These are phyloP conservation scores for Aspergillus conjunctus DNA, from an alignment of 495 filamentous ascomycete genomes.

Conservation along the genomic window DNA sequence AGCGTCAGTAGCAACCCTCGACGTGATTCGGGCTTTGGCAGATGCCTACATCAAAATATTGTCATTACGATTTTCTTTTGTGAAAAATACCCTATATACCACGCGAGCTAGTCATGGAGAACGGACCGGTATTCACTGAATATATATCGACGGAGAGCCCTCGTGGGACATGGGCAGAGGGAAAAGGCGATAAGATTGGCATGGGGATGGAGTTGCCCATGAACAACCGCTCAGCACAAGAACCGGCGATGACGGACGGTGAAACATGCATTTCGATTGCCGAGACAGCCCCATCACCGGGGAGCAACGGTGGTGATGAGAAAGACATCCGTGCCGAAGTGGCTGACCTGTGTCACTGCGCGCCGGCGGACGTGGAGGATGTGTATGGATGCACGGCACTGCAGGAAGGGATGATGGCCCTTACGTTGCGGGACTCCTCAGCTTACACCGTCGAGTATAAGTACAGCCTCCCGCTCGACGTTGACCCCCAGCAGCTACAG, in stretches of 20 bases:
- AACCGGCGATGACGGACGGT: no score
- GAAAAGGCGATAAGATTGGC: background rate
- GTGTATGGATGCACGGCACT: conserved; percentile 9
- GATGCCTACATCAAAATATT: no score
- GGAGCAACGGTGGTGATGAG: background rate
- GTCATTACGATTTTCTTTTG: no score
- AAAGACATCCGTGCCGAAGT: background rate
- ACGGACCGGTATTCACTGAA: background rate
- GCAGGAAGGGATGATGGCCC: conserved; percentile 50
- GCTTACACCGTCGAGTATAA: conserved; percentile 42
- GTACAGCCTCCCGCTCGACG: conserved; percentile 32
- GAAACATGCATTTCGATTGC: no score
- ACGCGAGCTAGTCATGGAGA: no score
- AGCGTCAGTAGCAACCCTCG: no score
- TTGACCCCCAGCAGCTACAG: conserved; percentile 40
- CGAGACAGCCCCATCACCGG: background rate
- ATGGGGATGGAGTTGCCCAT: background rate
- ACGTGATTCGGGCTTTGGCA: no score
- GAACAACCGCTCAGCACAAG: no score
- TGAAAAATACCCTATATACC: no score
- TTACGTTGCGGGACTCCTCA: conserved; percentile 43
- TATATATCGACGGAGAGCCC: background rate
- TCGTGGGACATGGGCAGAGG: background rate
- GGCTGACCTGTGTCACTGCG: background rate
- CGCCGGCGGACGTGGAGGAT: conserved; percentile 1